Base-by-base conservation (phyloP, 2,329 filamentous ascomycete genomes). In the Scleromitrula shiraiana region DNA sequence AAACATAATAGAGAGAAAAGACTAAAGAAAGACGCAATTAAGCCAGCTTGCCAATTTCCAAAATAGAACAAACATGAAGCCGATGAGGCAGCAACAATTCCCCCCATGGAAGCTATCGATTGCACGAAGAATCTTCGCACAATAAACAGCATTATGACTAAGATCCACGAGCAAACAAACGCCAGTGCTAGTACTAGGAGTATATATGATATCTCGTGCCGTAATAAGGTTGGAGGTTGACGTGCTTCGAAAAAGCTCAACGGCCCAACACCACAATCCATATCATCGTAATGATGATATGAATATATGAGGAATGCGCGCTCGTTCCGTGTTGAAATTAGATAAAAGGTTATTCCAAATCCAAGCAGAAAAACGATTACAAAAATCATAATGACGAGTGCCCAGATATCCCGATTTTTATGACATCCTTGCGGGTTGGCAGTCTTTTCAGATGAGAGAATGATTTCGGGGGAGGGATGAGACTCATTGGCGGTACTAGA, bases 1-100 rank as follows among this genome's bases (percentile, higher is more conserved):
- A 14, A 23, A 14, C 35, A 38, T 4, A 38, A 9, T 14, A 38
- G 17, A 2, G 35, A 38, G 7, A 22, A 14, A 3, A 38, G 9
- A 14, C 35, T 23, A 20, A 38, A 38, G 9, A 38, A 38, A 3
- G 35, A 38, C 4, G 35, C 20, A 6, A 38, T 19, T 9, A 38
- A 9, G 5, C 19, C 35, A 3, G 35, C 35, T 23, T 38, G 35
- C 35, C 35, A 38, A 1, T 67, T 69, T 23, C 83, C 87, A 0
- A 73, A 78, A 52, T 77, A 79, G 1, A 85, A 86, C 27, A 86
- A 91, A 64, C 70, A 95, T 5, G 95, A 88, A 20, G 80, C 30
- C n/a, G 30, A 14, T 6, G 14, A 14, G 7, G 30, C 30, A 5
- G 30, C 30, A 15, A 33, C 5, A 2, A 15, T 7, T 5, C 30